phyloP scores from a whole-genome alignment of 805 yeast species.

The Saccharomycodes ludwigii region DNA sequence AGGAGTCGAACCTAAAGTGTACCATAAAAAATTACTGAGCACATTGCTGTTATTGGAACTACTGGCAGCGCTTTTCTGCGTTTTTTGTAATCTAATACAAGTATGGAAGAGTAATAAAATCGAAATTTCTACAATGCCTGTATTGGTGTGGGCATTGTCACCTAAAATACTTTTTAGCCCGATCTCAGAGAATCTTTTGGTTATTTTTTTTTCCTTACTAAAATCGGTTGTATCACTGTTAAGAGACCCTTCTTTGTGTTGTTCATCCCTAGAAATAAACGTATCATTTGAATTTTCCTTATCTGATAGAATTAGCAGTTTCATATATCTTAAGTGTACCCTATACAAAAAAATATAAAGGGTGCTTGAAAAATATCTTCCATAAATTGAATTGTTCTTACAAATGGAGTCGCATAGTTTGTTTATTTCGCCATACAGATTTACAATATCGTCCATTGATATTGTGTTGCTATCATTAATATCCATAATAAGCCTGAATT shows the following conservation, averaged over 20 bases:
- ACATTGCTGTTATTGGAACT: too few species aligned
- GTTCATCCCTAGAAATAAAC: too few species aligned
- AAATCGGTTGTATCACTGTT: slow-evolving; percentile 4
- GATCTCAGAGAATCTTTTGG: too few species aligned
- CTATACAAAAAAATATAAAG: slow-evolving; percentile 16
- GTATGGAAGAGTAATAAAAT: slow-evolving; percentile 14
- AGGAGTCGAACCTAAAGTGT: slow-evolving; percentile 19
- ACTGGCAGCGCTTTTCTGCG: too few species aligned
- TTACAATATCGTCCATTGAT: slow-evolving; percentile 4
- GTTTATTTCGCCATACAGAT: slow-evolving; percentile 9
- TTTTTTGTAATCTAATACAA: slow-evolving; percentile 15
- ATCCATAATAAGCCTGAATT: slow-evolving; percentile 14
- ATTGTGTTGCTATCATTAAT: slow-evolving; percentile 7
- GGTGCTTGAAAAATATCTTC: slow-evolving; percentile 15
- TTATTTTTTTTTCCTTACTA: slow-evolving; percentile 11
- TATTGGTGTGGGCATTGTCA: too few species aligned
- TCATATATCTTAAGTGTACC: slow-evolving; percentile 14
- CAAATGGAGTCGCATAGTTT: slow-evolving; percentile 7
- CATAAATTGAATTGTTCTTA: slow-evolving; percentile 3
- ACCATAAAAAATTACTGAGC: slow-evolving; percentile 15
- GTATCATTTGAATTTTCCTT: slow-evolving; percentile 9
- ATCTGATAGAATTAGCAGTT: slow-evolving; percentile 12
- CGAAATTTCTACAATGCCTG: slow-evolving; percentile 14
- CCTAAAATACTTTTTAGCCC: too few species aligned
- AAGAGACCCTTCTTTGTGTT: too few species aligned